Evolutionary conservation across 176 grass and related monocot species (phyloP).

Genomic region (Paspalum notatum): DNA sequence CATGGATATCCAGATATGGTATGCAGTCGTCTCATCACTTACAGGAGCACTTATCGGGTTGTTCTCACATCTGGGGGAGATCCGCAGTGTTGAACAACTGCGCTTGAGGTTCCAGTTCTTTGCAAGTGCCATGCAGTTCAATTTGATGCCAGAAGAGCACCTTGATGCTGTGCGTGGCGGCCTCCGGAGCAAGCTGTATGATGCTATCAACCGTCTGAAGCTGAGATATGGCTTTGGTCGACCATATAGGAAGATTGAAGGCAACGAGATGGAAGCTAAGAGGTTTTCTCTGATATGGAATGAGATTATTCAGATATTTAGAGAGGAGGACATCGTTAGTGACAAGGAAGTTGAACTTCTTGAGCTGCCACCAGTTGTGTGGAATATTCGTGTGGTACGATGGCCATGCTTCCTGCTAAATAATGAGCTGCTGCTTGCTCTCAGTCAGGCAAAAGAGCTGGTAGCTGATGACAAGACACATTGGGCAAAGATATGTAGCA

Average conservation of each 20-base stretch:
- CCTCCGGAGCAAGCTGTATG: conserved; percentile 61
- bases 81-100: conserved; percentile 85
- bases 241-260: conserved; percentile 87
- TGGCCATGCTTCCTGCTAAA: conserved; percentile 94
- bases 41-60: conserved; percentile 76
- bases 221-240: conserved; percentile 88
- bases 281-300: conserved; percentile 96
- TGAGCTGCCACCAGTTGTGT: conserved; percentile 76
- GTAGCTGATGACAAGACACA: conserved; percentile 63
- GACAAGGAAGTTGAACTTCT: conserved; percentile 93
- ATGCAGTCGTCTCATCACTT: conserved; percentile 85
- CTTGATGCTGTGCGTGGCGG: conserved; percentile 48
- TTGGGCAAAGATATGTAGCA: conserved; percentile 71
- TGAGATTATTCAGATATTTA: conserved; percentile 88
- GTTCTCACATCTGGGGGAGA: conserved; percentile 95
- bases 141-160: conserved; percentile 87
- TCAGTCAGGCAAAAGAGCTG: conserved; percentile 81
- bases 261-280: conserved; percentile 77
- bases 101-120: conserved; percentile 98
- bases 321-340: conserved; percentile 93
- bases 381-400: conserved; percentile 83
- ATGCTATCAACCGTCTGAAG: conserved; percentile 81
- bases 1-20: conserved; percentile 99
- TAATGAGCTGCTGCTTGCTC: conserved; percentile 85
- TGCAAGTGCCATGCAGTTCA: conserved; percentile 97